phyloP scores from a whole-genome alignment of 129 eudicot genomes.

The Centrapalus pauciflorus region DNA sequence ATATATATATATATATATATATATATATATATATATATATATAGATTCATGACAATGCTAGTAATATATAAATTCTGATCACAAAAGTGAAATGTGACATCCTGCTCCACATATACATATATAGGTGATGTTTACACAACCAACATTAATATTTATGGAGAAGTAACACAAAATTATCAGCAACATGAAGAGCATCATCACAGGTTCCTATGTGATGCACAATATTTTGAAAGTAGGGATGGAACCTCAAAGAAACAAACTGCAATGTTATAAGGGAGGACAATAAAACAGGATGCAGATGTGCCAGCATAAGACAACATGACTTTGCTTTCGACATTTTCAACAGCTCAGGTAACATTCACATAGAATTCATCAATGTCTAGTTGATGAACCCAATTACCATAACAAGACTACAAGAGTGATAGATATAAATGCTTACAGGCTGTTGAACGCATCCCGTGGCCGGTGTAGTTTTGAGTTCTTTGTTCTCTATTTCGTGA shows the following conservation, averaged over 20 bases:
- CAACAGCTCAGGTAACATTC: not conserved
- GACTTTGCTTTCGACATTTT: not conserved
- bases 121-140: not conserved
- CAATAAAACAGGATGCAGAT: not conserved
- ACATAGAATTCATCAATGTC: not conserved
- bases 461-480: constrained; percentile 21
- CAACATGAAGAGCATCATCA: not conserved
- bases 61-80: not conserved
- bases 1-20: too few relatives aligned
- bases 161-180: not conserved
- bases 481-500: constrained; percentile 33
- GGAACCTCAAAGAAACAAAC: not conserved
- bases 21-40: too few relatives aligned
- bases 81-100: not conserved
- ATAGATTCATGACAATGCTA: not conserved
- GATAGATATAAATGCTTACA: constrained; percentile 44
- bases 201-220: not conserved
- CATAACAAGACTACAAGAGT: too few relatives aligned
- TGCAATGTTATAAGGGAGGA: not conserved
- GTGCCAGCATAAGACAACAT: not conserved
- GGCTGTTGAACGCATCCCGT: constrained; percentile 49
- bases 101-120: too few relatives aligned
- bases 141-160: not conserved
- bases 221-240: not conserved
- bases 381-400: constrained; percentile 12